These are phyloP conservation scores for Ustilago bromivora DNA, from an alignment of 1,284 basidiomycete genomes.

Conservation along the genomic window DNA sequence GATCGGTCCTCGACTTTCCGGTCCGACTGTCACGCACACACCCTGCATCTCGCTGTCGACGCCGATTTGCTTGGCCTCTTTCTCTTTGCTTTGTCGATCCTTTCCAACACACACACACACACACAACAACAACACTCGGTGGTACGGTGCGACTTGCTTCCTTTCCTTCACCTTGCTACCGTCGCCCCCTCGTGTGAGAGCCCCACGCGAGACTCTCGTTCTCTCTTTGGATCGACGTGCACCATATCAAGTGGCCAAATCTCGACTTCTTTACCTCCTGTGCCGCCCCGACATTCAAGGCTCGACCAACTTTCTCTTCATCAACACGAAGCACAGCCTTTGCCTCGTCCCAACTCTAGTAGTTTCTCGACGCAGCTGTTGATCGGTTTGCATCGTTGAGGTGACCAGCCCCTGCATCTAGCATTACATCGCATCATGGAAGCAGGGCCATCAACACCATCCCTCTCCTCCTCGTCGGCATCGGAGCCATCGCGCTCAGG, in stretches of 20 bases:
- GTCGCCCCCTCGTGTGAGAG: neutral
- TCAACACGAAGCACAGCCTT: neutral
- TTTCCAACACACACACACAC: neutral
- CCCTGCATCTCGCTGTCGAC: neutral
- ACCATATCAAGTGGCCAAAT: conserved; percentile 16
- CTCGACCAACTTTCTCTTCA: neutral
- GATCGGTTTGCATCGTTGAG: too few species aligned
- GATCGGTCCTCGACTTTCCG: conserved; percentile 19
- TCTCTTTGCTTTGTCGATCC: conserved; percentile 10
- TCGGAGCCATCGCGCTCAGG: conserved; percentile 15
- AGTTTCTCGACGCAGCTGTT: too few species aligned
- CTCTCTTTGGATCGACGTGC: neutral
- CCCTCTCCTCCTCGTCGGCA: neutral
- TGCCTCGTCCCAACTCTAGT: too few species aligned
- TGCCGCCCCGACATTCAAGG: neutral
- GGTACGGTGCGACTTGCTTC: neutral
- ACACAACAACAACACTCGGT: neutral
- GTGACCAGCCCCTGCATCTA: neutral
- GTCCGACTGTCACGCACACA: neutral
- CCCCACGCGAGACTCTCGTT: neutral
- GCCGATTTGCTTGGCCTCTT: conserved; percentile 3
- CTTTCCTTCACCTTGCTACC: conserved; percentile 1
- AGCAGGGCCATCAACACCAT: conserved; percentile 25
- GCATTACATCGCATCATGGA: conserved; percentile 15
- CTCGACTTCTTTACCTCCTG: neutral